Percentiles rank a stretch among this genome's conserved stretches.
These are phyloP conservation scores for Alternaria viburni DNA, from an alignment of 2,329 filamentous ascomycete genomes.

Conservation along the genomic window DNA sequence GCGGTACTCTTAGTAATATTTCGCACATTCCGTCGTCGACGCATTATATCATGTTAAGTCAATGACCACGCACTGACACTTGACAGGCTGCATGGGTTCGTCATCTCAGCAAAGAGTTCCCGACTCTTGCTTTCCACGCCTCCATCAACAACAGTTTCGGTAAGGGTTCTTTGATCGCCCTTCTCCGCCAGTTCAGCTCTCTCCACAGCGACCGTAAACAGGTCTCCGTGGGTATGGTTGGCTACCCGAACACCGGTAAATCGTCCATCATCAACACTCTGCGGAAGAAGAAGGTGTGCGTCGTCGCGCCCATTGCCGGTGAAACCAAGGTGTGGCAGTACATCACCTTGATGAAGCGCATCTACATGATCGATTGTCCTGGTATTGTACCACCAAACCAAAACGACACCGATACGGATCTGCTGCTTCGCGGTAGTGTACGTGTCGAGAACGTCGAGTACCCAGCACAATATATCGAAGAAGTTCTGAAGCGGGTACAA, in stretches of 20 bases:
- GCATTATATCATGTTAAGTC: slow-evolving; percentile 18
- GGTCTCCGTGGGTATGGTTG: slow-evolving; percentile 87
- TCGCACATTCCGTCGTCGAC: slow-evolving; percentile 71
- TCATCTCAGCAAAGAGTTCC: slow-evolving; percentile 84
- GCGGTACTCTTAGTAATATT: slow-evolving; percentile 98
- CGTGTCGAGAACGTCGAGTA: slow-evolving; percentile 96
- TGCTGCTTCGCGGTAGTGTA: slow-evolving; percentile 88
- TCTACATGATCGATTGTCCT: slow-evolving; percentile 95
- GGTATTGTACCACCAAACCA: slow-evolving; percentile 92
- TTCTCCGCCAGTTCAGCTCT: slow-evolving; percentile 89
- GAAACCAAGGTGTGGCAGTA: slow-evolving; percentile 99
- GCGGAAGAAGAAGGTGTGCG: slow-evolving; percentile 92
- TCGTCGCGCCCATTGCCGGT: slow-evolving; percentile 89
- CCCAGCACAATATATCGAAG: slow-evolving; percentile 92
- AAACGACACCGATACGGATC: slow-evolving; percentile 82
- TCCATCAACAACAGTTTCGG: slow-evolving; percentile 96
- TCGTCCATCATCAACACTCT: slow-evolving; percentile 97
- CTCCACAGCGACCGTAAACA: slow-evolving; percentile 92
- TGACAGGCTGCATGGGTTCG: slow-evolving; percentile 90
- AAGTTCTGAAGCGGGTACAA: slow-evolving; percentile 80
- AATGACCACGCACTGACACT: slow-evolving; percentile 30
- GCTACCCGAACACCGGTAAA: slow-evolving; percentile 94
- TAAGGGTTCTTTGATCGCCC: slow-evolving; percentile 90
- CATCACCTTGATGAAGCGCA: slow-evolving; percentile 91
- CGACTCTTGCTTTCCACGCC: slow-evolving; percentile 92